Percentiles rank a stretch among this genome's conserved stretches.
Conservation (phyloP, 768 basidiomycete genomes). For the Russula sp. region DNA sequence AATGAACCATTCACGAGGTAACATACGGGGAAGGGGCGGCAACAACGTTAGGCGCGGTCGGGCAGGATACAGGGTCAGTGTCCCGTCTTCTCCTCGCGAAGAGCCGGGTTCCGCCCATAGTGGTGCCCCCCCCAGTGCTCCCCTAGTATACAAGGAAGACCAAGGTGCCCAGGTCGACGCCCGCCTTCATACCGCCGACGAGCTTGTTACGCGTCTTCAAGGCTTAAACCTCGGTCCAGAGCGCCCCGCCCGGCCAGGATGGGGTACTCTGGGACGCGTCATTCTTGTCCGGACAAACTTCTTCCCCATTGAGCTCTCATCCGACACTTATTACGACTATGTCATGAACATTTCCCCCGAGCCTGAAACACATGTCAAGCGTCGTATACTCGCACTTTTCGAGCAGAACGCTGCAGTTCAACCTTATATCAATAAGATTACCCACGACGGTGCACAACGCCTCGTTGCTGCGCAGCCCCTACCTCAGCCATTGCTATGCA, state of each 20-base stretch:
- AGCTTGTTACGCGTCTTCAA: neutral
- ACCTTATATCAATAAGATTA: constrained; percentile 40
- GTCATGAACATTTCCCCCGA: constrained; percentile 45
- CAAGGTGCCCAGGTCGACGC: neutral
- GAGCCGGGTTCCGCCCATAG: neutral
- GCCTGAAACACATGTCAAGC: constrained; percentile 40
- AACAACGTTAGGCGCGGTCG: neutral
- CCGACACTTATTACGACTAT: constrained; percentile 50
- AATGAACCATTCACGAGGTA: neutral
- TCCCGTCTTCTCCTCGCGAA: neutral
- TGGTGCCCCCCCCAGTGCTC: neutral
- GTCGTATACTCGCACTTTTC: constrained; percentile 34
- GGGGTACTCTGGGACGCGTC: constrained; percentile 29
- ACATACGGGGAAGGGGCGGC: neutral
- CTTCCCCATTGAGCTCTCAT: constrained; percentile 46
- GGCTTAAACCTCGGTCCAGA: neutral
- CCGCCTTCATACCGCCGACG: neutral
- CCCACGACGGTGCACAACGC: constrained; percentile 42
- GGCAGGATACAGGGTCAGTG: neutral
- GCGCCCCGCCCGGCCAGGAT: constrained; percentile 14
- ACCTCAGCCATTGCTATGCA: constrained; percentile 33
- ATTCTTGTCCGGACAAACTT: constrained; percentile 59
- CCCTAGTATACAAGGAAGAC: neutral
- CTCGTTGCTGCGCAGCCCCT: constrained; percentile 38
- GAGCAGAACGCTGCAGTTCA: constrained; percentile 37